phyloP scores from a whole-genome alignment of 2,329 filamentous ascomycete species.

The Claviceps spartinae region DNA sequence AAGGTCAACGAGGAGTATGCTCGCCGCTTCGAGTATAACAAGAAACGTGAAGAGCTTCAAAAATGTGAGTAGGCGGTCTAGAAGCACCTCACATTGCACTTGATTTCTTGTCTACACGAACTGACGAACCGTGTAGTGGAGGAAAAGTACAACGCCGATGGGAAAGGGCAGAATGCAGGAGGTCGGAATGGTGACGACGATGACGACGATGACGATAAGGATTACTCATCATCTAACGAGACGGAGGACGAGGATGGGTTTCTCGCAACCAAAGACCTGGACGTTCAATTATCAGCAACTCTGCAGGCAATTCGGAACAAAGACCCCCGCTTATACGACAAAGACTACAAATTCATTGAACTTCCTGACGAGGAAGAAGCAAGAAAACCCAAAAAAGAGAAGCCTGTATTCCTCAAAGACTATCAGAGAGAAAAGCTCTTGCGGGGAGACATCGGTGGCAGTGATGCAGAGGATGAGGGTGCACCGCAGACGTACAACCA shows the following conservation, averaged over 20 bases:
- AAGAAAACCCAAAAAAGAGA: conserved; percentile 50
- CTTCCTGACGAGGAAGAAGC: conserved; percentile 39
- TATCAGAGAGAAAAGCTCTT: conserved; percentile 89
- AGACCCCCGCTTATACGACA: conserved; percentile 83
- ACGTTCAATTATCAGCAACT: conserved; percentile 76
- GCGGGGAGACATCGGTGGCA: conserved; percentile 49
- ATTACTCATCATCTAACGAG: conserved; percentile 60
- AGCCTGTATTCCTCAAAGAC: conserved; percentile 73
- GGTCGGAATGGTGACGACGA: conserved; percentile 13
- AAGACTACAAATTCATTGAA: conserved; percentile 63
- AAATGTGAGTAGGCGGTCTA: conserved; percentile 34
- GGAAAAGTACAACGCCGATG: conserved; percentile 57
- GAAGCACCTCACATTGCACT: background rate
- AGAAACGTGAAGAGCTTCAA: conserved; percentile 81
- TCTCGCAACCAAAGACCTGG: conserved; percentile 70
- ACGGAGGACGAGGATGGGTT: conserved; percentile 85
- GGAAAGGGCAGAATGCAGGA: conserved; percentile 17
- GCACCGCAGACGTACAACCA: conserved; percentile 63
- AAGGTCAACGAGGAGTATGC: conserved; percentile 89
- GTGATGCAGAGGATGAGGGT: conserved; percentile 45
- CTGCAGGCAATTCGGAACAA: conserved; percentile 79
- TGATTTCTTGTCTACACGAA: background rate
- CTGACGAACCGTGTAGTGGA: conserved; percentile 47
- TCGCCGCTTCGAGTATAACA: conserved; percentile 85
- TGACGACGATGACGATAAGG: conserved; percentile 36